Evolutionary conservation across 495 filamentous ascomycete genomes (phyloP).

Genomic region (Xylaria castorea): DNA sequence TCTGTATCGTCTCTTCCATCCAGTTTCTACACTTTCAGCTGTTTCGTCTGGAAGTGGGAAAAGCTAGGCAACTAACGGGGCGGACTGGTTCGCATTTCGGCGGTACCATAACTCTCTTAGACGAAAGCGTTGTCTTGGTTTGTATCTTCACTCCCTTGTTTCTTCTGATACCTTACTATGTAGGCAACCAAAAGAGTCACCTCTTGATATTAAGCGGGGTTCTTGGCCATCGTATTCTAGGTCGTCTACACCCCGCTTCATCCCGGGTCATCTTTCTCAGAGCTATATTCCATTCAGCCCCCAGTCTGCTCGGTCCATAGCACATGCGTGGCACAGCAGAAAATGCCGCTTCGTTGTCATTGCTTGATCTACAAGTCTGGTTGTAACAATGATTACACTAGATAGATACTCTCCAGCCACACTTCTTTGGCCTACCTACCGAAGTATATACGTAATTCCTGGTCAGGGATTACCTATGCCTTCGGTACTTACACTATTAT

Average conservation of each 20-base stretch:
- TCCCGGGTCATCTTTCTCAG: neutral
- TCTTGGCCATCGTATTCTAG: neutral
- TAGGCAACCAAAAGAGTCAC: constrained; percentile 18
- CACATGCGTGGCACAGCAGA: neutral
- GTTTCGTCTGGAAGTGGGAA: no score
- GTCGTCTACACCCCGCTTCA: neutral
- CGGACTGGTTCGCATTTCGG: constrained; percentile 6
- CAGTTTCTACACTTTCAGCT: constrained; percentile 24
- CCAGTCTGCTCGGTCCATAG: neutral
- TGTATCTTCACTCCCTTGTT: neutral
- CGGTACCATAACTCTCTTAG: neutral
- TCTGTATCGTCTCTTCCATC: neutral
- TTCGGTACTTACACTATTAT: neutral
- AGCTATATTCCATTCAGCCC: neutral
- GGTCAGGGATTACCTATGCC: neutral
- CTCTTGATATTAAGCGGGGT: neutral
- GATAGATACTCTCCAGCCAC: neutral
- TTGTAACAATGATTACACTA: neutral
- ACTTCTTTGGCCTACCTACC: no score
- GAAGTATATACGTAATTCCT: neutral
- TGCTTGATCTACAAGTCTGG: neutral
- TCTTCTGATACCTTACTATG: neutral
- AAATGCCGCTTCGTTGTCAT: neutral
- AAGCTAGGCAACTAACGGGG: neutral
- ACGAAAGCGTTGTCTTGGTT: neutral